phyloP scores from a whole-genome alignment of 169 alveolate species.

The Perkinsus olseni region DNA sequence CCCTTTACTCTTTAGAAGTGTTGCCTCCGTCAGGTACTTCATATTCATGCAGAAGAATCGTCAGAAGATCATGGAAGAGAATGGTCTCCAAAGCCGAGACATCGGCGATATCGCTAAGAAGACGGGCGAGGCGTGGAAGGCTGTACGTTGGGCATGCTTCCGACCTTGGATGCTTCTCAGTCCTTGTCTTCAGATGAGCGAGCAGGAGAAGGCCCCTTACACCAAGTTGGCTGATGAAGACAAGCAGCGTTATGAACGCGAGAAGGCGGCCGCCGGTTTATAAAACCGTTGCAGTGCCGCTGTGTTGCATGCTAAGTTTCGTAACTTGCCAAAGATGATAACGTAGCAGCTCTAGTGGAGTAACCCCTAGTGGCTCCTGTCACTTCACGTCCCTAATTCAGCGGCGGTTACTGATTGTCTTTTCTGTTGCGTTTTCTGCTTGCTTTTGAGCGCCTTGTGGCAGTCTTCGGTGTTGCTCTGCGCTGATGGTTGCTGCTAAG shows the following conservation, averaged over 20 bases:
- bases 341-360: not conserved
- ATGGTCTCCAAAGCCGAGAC: not conserved
- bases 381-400: not conserved
- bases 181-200: not conserved
- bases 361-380: not conserved
- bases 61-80: not conserved
- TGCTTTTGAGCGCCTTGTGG: not conserved
- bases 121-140: not conserved
- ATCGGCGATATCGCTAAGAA: not conserved
- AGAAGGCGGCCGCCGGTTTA: not conserved
- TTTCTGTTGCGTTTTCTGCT: not conserved
- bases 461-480: not conserved
- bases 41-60: not conserved
- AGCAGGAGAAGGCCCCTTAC: not conserved
- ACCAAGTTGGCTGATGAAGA: not conserved
- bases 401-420: not conserved
- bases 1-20: too few relatives aligned
- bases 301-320: not conserved
- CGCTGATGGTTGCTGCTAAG: not conserved
- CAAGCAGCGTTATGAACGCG: not conserved
- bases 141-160: not conserved
- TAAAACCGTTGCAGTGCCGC: not conserved
- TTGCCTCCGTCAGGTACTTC: not conserved
- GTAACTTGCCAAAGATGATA: not conserved
- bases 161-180: not conserved